Percentiles rank a stretch among this genome's conserved stretches.
phyloP scores from a whole-genome alignment of 192 early-diverging fungal genomes.

The Coemansia sp. region DNA sequence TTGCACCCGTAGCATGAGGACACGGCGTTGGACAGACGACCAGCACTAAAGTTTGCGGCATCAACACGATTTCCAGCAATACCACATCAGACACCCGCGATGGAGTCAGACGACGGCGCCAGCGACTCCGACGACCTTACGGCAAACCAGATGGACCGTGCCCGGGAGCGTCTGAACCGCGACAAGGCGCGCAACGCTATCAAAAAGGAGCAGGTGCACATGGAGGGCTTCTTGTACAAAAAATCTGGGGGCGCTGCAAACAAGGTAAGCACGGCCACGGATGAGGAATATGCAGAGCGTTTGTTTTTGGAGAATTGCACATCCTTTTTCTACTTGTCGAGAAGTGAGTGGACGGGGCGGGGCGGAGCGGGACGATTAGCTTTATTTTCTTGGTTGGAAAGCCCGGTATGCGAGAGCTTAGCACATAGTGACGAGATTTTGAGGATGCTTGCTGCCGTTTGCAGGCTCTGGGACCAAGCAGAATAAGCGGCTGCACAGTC shows the following conservation, averaged over 20 bases:
- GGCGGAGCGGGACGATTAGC: neutral
- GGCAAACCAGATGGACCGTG: slow-evolving; percentile 26
- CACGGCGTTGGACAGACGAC: slow-evolving; percentile 13
- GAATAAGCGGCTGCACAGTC: neutral
- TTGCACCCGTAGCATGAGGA: slow-evolving; percentile 17
- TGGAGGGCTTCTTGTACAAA: slow-evolving; percentile 51
- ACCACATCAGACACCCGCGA: slow-evolving; percentile 10
- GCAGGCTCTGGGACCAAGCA: neutral
- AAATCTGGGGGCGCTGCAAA: slow-evolving; percentile 46
- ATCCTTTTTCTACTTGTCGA: neutral
- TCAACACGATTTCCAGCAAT: slow-evolving; percentile 43
- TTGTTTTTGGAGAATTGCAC: slow-evolving; percentile 5
- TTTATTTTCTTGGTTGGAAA: neutral
- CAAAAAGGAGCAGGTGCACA: slow-evolving; percentile 51
- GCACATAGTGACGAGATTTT: neutral
- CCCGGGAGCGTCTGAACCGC: slow-evolving; percentile 29
- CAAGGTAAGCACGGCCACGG: slow-evolving; percentile 31
- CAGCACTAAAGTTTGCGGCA: slow-evolving; percentile 45
- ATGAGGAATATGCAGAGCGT: neutral
- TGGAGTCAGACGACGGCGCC: slow-evolving; percentile 40
- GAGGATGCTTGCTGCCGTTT: slow-evolving; percentile 6
- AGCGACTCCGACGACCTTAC: slow-evolving; percentile 51
- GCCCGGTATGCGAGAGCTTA: too few relatives aligned
- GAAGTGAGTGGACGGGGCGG: neutral
- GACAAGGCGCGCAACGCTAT: slow-evolving; percentile 46